These are phyloP conservation scores for Wallacemonas rigidus DNA, from an alignment of 208 protist species.

Conservation along the genomic window DNA sequence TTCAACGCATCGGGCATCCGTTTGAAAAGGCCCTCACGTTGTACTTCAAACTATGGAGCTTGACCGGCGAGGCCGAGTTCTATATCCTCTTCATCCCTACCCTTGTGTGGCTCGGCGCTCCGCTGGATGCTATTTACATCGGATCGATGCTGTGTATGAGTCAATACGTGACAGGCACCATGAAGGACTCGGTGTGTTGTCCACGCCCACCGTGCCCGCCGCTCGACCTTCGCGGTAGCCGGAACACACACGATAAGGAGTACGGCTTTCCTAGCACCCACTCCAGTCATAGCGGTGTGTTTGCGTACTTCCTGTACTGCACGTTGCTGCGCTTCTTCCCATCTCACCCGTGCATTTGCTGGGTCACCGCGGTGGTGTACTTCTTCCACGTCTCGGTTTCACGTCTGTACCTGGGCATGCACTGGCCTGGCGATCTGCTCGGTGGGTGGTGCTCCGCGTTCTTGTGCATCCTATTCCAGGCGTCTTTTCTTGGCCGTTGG, in stretches of 20 bases:
- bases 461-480: slow-evolving; percentile 46
- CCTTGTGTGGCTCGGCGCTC: slow-evolving; percentile 44
- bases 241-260: slow-evolving; percentile 51
- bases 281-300: slow-evolving; percentile 55
- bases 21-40: slow-evolving; percentile 32
- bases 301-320: slow-evolving; percentile 56
- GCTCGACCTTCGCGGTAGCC: slow-evolving; percentile 51
- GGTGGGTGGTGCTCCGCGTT: slow-evolving; percentile 45
- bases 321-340: slow-evolving; percentile 44
- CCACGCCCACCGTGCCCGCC: slow-evolving; percentile 73
- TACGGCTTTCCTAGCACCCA: slow-evolving; percentile 82
- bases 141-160: slow-evolving; percentile 57
- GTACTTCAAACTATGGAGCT: slow-evolving; percentile 69
- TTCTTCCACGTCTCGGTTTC: slow-evolving; percentile 59
- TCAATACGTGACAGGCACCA: slow-evolving; percentile 60
- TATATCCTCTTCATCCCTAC: slow-evolving; percentile 65
- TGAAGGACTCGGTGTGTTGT: slow-evolving; percentile 66
- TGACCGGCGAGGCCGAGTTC: slow-evolving; percentile 75
- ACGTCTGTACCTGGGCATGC: slow-evolving; percentile 73
- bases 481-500: slow-evolving; percentile 39
- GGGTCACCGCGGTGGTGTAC: slow-evolving; percentile 39
- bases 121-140: slow-evolving; percentile 32
- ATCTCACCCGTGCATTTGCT: slow-evolving; percentile 30
- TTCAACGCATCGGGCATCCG: slow-evolving; percentile 36
- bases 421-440: slow-evolving; percentile 75